Evolutionary conservation across 2,329 filamentous ascomycete species (phyloP).

Genomic region (Macrophomina pseudophaseolina): DNA sequence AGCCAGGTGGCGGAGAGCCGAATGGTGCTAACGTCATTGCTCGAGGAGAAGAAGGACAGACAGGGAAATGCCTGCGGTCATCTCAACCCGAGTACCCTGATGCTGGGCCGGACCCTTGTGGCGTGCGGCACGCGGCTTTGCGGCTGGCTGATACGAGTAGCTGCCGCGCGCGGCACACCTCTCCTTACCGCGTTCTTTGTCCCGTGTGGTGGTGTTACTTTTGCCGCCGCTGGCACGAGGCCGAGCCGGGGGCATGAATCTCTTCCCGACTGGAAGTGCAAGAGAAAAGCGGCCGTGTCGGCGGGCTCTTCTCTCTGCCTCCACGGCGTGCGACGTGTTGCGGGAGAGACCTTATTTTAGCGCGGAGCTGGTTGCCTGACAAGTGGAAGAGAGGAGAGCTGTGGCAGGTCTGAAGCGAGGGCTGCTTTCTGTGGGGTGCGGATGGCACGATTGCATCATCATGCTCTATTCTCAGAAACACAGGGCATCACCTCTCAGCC

Average conservation of each 20-base stretch:
- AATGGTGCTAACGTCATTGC: conserved; percentile 15
- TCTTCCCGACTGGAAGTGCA: background rate
- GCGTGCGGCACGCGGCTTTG: background rate
- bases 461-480: conserved; percentile 14
- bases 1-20: conserved; percentile 16
- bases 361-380: conserved; percentile 16
- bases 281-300: background rate
- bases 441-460: conserved; percentile 14
- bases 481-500: conserved; percentile 7
- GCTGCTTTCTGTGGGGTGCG: background rate
- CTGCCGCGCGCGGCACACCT: background rate
- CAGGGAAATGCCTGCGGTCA: conserved; percentile 9
- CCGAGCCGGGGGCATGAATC: background rate
- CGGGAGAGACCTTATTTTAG: conserved; percentile 17
- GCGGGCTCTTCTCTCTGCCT: background rate
- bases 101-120: conserved; percentile 20
- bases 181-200: background rate
- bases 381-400: background rate
- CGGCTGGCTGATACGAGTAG: conserved; percentile 8
- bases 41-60: background rate
- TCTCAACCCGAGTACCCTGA: conserved; percentile 12
- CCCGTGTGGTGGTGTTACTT: background rate
- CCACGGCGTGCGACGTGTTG: background rate
- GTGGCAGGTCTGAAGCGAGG: conserved; percentile 16
- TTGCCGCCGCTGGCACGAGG: background rate